A percentile compares a stretch with the other conserved stretches of the same genome.
Evolutionary conservation across 2,329 filamentous ascomycete genomes (phyloP).

Genomic region (Alternaria tenuissima): DNA sequence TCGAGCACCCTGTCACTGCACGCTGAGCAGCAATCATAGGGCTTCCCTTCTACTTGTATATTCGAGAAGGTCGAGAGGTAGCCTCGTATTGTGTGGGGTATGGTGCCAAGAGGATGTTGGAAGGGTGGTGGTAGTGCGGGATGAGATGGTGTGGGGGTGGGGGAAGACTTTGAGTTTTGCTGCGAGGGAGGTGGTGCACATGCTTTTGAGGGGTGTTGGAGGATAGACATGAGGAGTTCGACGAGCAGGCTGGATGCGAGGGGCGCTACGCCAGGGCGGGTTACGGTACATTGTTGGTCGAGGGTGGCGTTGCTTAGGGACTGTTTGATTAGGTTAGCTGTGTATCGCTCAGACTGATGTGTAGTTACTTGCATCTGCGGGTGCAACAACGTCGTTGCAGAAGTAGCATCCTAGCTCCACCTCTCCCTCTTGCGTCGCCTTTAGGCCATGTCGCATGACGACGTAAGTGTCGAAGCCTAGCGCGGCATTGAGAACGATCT

Average conservation of each 20-base stretch:
- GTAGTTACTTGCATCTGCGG: constrained; percentile 76
- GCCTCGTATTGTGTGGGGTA: constrained; percentile 83
- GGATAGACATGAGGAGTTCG: constrained; percentile 83
- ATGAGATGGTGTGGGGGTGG: constrained; percentile 22
- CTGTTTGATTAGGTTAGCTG: constrained; percentile 54
- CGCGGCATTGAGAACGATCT: constrained; percentile 96
- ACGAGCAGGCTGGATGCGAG: constrained; percentile 92
- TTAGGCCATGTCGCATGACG: constrained; percentile 91
- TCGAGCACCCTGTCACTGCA: constrained; percentile 75
- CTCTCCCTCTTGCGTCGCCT: constrained; percentile 57
- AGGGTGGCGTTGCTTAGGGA: constrained; percentile 94
- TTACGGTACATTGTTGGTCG: constrained; percentile 98
- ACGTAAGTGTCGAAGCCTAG: constrained; percentile 97
- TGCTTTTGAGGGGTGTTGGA: constrained; percentile 69
- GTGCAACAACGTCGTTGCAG: constrained; percentile 96
- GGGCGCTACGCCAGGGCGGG: constrained; percentile 87
- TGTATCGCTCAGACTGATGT: background rate
- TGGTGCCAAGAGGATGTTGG: constrained; percentile 71
- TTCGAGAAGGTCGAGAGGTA: constrained; percentile 79
- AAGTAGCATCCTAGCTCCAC: constrained; percentile 92
- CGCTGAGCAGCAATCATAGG: constrained; percentile 83
- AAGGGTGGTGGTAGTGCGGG: constrained; percentile 47
- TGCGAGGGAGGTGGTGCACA: constrained; percentile 29
- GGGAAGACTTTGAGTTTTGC: constrained; percentile 9
- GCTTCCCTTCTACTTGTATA: constrained; percentile 74